Base-by-base conservation (phyloP, 2,329 filamentous ascomycete genomes). In the Colletotrichum zoysiae region DNA sequence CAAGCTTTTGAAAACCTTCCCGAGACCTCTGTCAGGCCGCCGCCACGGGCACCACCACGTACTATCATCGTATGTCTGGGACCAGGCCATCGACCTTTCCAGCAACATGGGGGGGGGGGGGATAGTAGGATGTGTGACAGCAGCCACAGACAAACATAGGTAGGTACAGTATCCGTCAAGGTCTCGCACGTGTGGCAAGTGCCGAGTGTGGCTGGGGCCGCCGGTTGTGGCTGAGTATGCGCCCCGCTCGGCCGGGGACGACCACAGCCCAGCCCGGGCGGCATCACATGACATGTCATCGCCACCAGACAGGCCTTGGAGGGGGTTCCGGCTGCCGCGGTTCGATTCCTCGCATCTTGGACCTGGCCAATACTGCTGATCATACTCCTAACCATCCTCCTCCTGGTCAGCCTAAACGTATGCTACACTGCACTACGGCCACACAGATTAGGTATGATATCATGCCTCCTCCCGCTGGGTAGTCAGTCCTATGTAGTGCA, bases 171-270 rank as follows among this genome's bases (percentile, higher is more conserved):
- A 18, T 11, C 38, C 26, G 23, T 16, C 23, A 66, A 44, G 35
- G 23, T 46, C 38, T n/a, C 30, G 4, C 4, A 51, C 4, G 14
- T 70, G 67, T 70, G 67, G 67, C 62, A 56, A 70, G 62, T 66
- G 67, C n/a, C 16, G 8, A n/a, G 7, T 30, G 40, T 70, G 67
- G 67, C 62, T 70, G 30, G 42, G 5, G 23, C 20, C 9, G 40
- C 18, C 1, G 23, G 35, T 2, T 65, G 65, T 71, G 70, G 70
- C 70, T 64, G 53, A 69, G 70, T 30, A 16, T 4, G 1, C 5
- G 23, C 18, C 42, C 65, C 57, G 40, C 56, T 55, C 66, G 62
- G 30, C 9, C 40, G 9, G 38, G 16, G 16, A 1, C 50, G 33
- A 35, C 65, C 9, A 42, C 64, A 35, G 51, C 50, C 50, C 11